These are phyloP conservation scores for Jamesozyma lodderae DNA, from an alignment of 805 yeast species.

Conservation along the genomic window DNA sequence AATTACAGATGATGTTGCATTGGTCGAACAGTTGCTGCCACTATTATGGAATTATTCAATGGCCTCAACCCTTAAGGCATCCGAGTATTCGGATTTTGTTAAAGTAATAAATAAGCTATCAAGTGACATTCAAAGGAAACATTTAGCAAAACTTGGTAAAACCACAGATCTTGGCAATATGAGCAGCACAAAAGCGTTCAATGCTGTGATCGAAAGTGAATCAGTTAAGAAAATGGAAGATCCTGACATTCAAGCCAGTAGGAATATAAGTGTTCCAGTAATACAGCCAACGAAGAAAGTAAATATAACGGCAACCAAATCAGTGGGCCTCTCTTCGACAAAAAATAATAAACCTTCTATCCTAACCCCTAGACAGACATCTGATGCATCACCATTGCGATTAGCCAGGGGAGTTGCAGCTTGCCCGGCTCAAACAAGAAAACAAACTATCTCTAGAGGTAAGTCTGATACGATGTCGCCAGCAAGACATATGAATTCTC, in stretches of 20 bases:
- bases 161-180: slow-evolving; percentile 9
- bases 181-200: slow-evolving; percentile 20
- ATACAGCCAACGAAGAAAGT: slow-evolving; percentile 20
- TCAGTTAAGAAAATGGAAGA: slow-evolving; percentile 14
- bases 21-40: slow-evolving; percentile 47
- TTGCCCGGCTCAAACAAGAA: background rate
- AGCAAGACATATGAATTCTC: too few species aligned
- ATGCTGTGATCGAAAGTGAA: slow-evolving; percentile 18
- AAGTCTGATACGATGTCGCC: background rate
- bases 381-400: background rate
- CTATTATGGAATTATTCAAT: slow-evolving; percentile 42
- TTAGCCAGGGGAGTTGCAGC: background rate
- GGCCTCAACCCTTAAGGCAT: slow-evolving; percentile 35
- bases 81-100: slow-evolving; percentile 35
- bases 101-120: slow-evolving; percentile 35
- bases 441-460: slow-evolving; percentile 3
- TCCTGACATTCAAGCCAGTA: slow-evolving; percentile 19
- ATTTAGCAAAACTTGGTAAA: slow-evolving; percentile 22
- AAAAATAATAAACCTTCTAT: slow-evolving; percentile 1
- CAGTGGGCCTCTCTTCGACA: background rate
- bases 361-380: slow-evolving; percentile 1
- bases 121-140: slow-evolving; percentile 37
- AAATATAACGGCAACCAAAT: background rate
- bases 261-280: slow-evolving; percentile 17
- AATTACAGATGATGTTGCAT: slow-evolving; percentile 40